Evolutionary conservation across 1,284 basidiomycete species (phyloP).

Genomic region (Fomitopsis betulina): DNA sequence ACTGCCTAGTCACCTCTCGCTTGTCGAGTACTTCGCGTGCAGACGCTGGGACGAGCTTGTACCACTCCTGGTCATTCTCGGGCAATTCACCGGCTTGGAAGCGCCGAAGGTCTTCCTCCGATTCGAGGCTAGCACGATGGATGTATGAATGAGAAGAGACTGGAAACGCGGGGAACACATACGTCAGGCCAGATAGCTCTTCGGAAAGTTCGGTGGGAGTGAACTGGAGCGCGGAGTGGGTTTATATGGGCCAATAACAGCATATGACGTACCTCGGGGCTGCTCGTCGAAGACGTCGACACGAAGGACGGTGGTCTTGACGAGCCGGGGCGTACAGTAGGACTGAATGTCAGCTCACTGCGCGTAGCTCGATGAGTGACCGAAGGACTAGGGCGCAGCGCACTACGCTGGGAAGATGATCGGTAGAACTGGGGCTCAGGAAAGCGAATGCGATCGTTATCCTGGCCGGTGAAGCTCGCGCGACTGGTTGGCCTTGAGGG

Average conservation of each 20-base stretch:
- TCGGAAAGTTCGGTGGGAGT: constrained; percentile 32
- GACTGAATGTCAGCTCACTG: constrained; percentile 32
- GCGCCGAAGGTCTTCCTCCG: constrained; percentile 56
- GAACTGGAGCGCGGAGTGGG: constrained; percentile 17
- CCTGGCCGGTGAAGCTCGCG: constrained; percentile 33
- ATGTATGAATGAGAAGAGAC: constrained; percentile 15
- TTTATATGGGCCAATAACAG: constrained; percentile 2
- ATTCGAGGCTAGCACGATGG: constrained; percentile 39
- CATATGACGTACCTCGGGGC: constrained; percentile 24
- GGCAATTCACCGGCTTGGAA: constrained; percentile 62
- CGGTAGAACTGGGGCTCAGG: constrained; percentile 52
- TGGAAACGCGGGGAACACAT: constrained; percentile 24
- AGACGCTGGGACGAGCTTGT: constrained; percentile 64
- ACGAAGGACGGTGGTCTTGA: constrained; percentile 27
- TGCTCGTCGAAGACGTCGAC: constrained; percentile 17
- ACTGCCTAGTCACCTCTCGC: constrained; percentile 75
- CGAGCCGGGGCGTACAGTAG: constrained; percentile 14
- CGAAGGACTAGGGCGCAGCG: constrained; percentile 22
- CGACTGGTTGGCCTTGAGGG: constrained; percentile 31
- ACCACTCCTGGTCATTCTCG: constrained; percentile 71
- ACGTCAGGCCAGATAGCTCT: constrained; percentile 54
- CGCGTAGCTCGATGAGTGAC: constrained; percentile 35
- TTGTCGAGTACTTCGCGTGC: constrained; percentile 66
- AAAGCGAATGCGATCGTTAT: constrained; percentile 32
- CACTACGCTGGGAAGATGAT: constrained; percentile 39